These are phyloP conservation scores for Pyrenochaeta sp. DNA, from an alignment of 2,329 filamentous ascomycete genomes.

Conservation along the genomic window DNA sequence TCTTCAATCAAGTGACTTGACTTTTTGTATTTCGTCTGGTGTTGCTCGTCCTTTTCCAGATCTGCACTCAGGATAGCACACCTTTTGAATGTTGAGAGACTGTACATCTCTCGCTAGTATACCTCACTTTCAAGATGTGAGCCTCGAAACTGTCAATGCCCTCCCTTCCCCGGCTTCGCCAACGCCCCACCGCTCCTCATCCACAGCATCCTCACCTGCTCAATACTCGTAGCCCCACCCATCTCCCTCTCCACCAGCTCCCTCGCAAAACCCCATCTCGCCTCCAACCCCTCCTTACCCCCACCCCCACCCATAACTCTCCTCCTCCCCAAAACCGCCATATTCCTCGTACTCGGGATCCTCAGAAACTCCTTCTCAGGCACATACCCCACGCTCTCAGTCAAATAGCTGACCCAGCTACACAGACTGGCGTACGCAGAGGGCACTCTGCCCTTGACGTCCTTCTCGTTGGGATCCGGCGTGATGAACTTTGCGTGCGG, in stretches of 20 bases:
- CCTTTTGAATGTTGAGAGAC: no score
- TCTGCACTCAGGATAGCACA: no score
- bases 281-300: conserved; percentile 62
- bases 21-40: conserved; percentile 3
- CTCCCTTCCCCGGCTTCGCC: conserved; percentile 53
- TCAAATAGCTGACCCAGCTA: conserved; percentile 75
- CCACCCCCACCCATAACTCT: conserved; percentile 44
- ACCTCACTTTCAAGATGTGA: no score
- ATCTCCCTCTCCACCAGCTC: conserved; percentile 67
- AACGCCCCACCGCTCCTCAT: conserved; percentile 59
- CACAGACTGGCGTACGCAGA: conserved; percentile 87
- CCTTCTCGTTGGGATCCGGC: conserved; percentile 21
- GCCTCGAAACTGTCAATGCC: conserved; percentile 50
- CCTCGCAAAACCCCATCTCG: conserved; percentile 66
- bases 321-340: conserved; percentile 74
- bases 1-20: not conserved
- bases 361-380: conserved; percentile 85
- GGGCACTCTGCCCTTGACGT: conserved; percentile 49
- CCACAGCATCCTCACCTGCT: conserved; percentile 58
- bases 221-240: conserved; percentile 48
- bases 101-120: no score
- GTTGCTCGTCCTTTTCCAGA: no score
- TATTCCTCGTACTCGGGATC: conserved; percentile 92
- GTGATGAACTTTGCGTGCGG: conserved; percentile 23
- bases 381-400: conserved; percentile 74